Conservation (phyloP, 331 rosid genomes). For the Malus hybrid region DNA sequence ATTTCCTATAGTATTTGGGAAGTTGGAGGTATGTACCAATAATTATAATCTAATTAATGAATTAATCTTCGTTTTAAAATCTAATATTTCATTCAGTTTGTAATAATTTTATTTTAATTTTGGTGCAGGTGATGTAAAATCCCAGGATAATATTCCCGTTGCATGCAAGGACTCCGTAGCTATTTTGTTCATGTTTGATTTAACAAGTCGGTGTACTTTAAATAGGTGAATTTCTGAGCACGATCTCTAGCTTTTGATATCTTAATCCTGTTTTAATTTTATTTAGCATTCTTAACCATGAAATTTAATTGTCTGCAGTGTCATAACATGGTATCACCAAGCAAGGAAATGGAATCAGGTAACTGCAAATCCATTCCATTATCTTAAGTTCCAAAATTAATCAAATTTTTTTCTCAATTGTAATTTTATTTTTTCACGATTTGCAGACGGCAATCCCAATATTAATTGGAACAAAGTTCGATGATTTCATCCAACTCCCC, state of each 20-base stretch:
- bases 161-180: constrained; percentile 93
- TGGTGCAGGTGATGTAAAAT: constrained; percentile 49
- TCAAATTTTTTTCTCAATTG: not conserved
- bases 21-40: constrained; percentile 53
- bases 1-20: constrained; percentile 88
- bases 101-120: not conserved
- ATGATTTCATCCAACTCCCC: constrained; percentile 95
- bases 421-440: too few relatives aligned
- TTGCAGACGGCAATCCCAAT: constrained; percentile 82
- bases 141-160: constrained; percentile 46
- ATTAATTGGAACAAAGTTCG: constrained; percentile 87
- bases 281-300: not conserved
- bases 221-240: constrained; percentile 34
- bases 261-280: not conserved
- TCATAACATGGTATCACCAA: constrained; percentile 60
- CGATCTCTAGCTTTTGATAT: not conserved
- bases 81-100: not conserved
- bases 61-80: not conserved
- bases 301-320: constrained; percentile 36
- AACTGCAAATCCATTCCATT: not conserved
- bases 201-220: constrained; percentile 88
- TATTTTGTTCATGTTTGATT: constrained; percentile 89
- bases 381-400: not conserved
- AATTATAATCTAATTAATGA: not conserved
- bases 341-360: constrained; percentile 94